phyloP scores from a whole-genome alignment of 805 yeast species.

The Zygosaccharomyces rouxii region DNA sequence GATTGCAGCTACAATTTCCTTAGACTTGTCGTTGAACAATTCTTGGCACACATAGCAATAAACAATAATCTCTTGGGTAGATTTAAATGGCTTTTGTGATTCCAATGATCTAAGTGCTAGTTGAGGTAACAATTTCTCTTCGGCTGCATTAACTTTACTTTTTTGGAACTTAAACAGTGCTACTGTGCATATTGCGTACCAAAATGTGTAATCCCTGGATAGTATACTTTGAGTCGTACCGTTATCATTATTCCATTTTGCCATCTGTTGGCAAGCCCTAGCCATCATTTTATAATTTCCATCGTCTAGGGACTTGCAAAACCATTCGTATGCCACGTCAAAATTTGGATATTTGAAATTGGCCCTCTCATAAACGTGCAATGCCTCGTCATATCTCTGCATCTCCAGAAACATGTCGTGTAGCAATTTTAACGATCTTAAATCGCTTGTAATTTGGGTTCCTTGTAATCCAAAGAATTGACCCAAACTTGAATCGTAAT shows the following conservation, averaged over 20 bases:
- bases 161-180: constrained; percentile 42
- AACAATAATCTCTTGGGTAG: constrained; percentile 65
- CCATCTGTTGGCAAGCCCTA: constrained; percentile 43
- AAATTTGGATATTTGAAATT: constrained; percentile 52
- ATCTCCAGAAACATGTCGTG: constrained; percentile 41
- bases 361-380: constrained; percentile 52
- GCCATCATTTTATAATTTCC: constrained; percentile 51
- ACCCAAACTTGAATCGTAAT: constrained; percentile 30
- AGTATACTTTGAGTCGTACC: constrained; percentile 21
- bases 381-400: constrained; percentile 40
- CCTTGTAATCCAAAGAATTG: constrained; percentile 27
- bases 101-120: constrained; percentile 58
- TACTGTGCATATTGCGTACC: constrained; percentile 50
- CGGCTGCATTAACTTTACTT: constrained; percentile 40
- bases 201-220: constrained; percentile 39
- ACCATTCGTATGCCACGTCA: constrained; percentile 52
- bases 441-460: constrained; percentile 41
- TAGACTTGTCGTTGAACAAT: constrained; percentile 31
- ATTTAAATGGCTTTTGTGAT: constrained; percentile 45
- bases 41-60: constrained; percentile 47
- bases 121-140: constrained; percentile 49
- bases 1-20: constrained; percentile 36
- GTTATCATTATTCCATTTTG: constrained; percentile 36
- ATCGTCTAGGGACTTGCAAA: constrained; percentile 44
- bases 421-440: constrained; percentile 46